phyloP scores from a whole-genome alignment of 306 rosid species.

The Medicago truncatula region MtrunA17r5.0-ANR NC_053042.1:50041001-50041500 shows the following conservation, averaged over 20 bases:
- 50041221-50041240: constrained; percentile 79
- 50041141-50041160: constrained; percentile 92
- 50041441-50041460: too few species aligned
- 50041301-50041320: constrained; percentile 69
- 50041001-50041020: background rate
- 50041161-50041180: constrained; percentile 90
- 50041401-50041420: too few species aligned
- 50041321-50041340: constrained; percentile 68
- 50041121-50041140: constrained; percentile 86
- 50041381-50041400: constrained; percentile 45
- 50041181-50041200: constrained; percentile 99
- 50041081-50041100: too few species aligned
- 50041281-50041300: constrained; percentile 57
- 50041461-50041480: too few species aligned
- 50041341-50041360: constrained; percentile 59
- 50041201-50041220: constrained; percentile 90
- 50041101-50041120: background rate
- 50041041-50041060: background rate
- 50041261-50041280: constrained; percentile 68
- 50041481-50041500: too few species aligned
- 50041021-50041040: constrained; percentile 3
- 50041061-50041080: background rate
- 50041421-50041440: too few species aligned
- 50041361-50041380: constrained; percentile 64
- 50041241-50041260: constrained; percentile 50